Base-by-base conservation (phyloP, 164 flowering plant species). In the Litsea cubeba region DNA sequence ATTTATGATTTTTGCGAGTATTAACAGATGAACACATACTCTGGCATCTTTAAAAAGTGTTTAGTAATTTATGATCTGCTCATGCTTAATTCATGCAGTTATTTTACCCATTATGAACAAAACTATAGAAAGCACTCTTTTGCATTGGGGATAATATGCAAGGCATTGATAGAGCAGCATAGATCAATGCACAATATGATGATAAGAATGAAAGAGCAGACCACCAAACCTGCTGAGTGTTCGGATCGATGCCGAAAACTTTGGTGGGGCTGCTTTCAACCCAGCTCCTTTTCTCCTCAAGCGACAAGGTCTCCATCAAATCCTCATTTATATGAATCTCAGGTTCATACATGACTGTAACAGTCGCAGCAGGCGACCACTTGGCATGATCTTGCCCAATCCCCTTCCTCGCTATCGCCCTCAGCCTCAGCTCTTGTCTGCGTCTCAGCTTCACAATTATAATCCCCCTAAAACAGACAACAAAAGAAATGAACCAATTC, bases 361-460 rank as follows among this genome's bases (percentile, higher is more conserved):
- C 99, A 62, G 99, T 96, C 5, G 99, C 97, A 58, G 95, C 97
- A 79, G 99, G 98, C 22, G 98, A 92, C 99, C 98, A 94, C 77
- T 95, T 95, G 1, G 98, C 98, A 81, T 95, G 97, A 77, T 95
- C 98, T 78, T 95, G 94, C 2, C 97, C 97, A 75, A 94, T 94
- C 17, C 99, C 98, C 77, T 96, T 95, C 71, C 99, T 87, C 17
- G 99, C 99, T 58, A 95, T 95, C 8, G 99, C 99, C 77, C 98
- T 85, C 28, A 95, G 82, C 78, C 85, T 88, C 82, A 94, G 79
- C 73, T 96, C 99, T 81, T 94, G 99, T 54, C 99, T 97, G 20
- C 91, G 89, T 0, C 99, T 89, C 10, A 96, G 79, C 86, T 96
- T 96, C 81, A 96, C 99, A 81, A 96, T 96, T 26, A 86, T 90